Evolutionary conservation across 2,329 filamentous ascomycete species (phyloP), one percentile per base, ranked within the genome.

Genomic region (Beauveria australis): DNA sequence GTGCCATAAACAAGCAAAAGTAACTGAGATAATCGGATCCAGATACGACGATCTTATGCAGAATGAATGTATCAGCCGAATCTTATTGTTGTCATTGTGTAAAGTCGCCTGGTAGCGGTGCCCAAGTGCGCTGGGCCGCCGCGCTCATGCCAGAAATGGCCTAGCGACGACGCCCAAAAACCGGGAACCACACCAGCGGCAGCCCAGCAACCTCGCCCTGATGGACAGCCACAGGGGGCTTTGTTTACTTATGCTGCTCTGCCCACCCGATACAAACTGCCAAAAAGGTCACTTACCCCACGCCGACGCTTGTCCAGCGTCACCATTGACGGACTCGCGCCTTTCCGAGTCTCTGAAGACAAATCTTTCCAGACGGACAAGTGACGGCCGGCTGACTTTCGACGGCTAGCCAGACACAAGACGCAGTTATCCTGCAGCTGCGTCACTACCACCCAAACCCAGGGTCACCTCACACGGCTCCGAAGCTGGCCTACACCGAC

Each of bases 401-500:
- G 14, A 12, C 28, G 7, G 19, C 28, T 41, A 46, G 41, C 14
- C 37, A 37, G 8, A 26, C 28, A 44, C 46, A 53, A 53, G 43
- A 30, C 58, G 43, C 48, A 33, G 26, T 28, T 22, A 54, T 60
- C n/a, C 22, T 61, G 47, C 59, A 33, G 53, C 30, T 26, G 18
- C 24, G 22, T 30, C 22, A 43, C 19, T 61, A 24, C 49, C 43
- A 40, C 58, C 51, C 24, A 51, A 60, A 26, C 43, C 19, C 44
- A 37, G 46, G 14, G 28, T 37, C 44, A 54, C 40, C 59, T 53
- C 59, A 61, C 46, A 56, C 52, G 52, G 59, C 28, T 54, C 24
- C 51, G 46, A 51, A 61, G 53, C 53, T 61, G 53, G 33, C 37
- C 59, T 61, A 53, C 59, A 61, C 59, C 59, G 59, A 61, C 59